phyloP scores from a whole-genome alignment of 139 green algal species.

The Tetratostichococcus sp. region DNA sequence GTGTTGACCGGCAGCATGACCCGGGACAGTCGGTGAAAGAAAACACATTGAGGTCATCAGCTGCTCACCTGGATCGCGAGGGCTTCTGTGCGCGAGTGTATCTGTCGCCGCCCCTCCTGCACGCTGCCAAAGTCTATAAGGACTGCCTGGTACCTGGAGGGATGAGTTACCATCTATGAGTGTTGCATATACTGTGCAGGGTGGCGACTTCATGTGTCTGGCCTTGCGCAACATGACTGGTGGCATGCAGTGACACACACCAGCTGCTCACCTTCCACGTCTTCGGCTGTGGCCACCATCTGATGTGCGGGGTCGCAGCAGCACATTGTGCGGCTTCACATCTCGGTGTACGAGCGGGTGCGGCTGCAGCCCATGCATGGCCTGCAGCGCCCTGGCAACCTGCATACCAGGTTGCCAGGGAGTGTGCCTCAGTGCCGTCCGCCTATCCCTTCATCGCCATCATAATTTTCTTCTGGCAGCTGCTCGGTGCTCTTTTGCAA shows the following conservation, averaged over 20 bases:
- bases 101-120: conserved; percentile 16
- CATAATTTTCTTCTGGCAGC: too few species aligned
- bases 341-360: conserved; percentile 67
- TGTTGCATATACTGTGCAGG: neutral
- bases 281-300: conserved; percentile 9
- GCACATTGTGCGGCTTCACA: conserved; percentile 87
- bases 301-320: conserved; percentile 37
- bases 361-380: conserved; percentile 59
- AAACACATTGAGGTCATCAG: too few species aligned
- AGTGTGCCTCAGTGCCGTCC: too few species aligned
- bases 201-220: too few species aligned
- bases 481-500: too few species aligned
- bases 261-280: neutral
- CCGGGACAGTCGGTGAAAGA: too few species aligned
- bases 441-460: too few species aligned
- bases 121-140: conserved; percentile 83
- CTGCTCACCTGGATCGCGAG: conserved; percentile 24
- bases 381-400: conserved; percentile 52
- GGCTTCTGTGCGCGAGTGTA: conserved; percentile 58
- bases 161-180: too few species aligned
- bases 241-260: too few species aligned
- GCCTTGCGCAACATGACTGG: too few species aligned
- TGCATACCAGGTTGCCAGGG: conserved; percentile 22
- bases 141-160: conserved; percentile 28
- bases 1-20: too few species aligned